Evolutionary conservation across 495 filamentous ascomycete species (phyloP), one percentile per base, ranked within the genome.

Genomic region (Neurospora sp.): DNA sequence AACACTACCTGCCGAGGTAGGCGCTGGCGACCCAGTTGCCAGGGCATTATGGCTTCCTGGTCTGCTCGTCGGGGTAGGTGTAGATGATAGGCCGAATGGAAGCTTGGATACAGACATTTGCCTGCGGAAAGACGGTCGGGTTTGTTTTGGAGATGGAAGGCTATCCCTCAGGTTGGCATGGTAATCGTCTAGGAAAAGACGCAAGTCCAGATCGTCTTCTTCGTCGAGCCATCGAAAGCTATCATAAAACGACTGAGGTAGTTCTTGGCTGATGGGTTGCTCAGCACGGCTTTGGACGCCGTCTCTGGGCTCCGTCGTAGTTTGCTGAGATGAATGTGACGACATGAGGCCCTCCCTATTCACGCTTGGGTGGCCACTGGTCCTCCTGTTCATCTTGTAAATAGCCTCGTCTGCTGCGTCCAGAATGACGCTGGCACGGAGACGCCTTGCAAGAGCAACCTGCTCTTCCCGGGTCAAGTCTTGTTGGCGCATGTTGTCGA

Each of bases 221-320:
- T 92, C 92, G 37, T 96, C 92, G 71, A 95, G 83, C 92, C 92
- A 94, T 40, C 90, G 88, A 76, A 94, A 92, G 72, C 86, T 90
- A 71, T 93, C 91, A 73, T 88, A 88, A 70, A 93, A 85, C 18
- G 82, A 82, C 66, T 80, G 77, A 5, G 78, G 74, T 37, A 77
- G 74, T 11, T 74, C 75, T 42, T 84, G 83, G 72, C 85, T 83
- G 79, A 88, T 86, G n/a, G 82, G 82, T 69, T 83, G 78, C 42
- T 75, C 80, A 8, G 78, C 77, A 70, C 82, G 79, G 23, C 81
- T 76, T 78, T 77, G 72, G 72, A 79, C 72, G 48, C 72, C 54
- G 40, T 72, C 73, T 73, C 69, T 74, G 70, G 27, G 78, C 75
- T 23, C 78, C 76, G 37, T 46, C 1, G 54, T 18, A 9, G 11